Evolutionary conservation across 176 grass and related monocot species (phyloP).

Genomic region (Raddia distichophylla): DNA sequence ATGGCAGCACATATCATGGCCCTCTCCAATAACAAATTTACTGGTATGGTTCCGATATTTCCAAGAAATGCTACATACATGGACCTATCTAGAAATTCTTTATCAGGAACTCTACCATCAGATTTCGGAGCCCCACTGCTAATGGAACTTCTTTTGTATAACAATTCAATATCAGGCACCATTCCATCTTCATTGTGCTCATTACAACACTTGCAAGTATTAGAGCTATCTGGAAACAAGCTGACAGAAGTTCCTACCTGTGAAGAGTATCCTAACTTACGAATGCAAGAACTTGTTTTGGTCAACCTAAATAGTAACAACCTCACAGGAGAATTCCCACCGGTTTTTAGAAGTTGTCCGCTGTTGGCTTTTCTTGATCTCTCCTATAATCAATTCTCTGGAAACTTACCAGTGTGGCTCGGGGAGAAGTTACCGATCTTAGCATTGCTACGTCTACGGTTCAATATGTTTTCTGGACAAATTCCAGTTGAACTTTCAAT

Average conservation of each 20-base stretch:
- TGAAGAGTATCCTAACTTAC: neutral
- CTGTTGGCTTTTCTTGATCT: neutral
- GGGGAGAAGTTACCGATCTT: neutral
- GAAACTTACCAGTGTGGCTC: constrained; percentile 9
- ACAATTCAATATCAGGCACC: constrained; percentile 37
- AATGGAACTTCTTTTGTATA: neutral
- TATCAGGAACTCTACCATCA: constrained; percentile 20
- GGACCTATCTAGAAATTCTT: constrained; percentile 3
- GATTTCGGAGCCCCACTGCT: neutral
- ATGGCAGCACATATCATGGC: neutral
- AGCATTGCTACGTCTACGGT: constrained; percentile 17
- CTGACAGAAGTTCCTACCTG: constrained; percentile 23
- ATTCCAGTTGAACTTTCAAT: constrained; percentile 27
- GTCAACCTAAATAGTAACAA: constrained; percentile 37
- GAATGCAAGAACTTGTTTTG: neutral
- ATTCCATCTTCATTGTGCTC: constrained; percentile 27
- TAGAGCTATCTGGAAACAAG: constrained; percentile 34
- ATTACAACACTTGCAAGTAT: neutral
- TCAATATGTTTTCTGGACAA: constrained; percentile 40
- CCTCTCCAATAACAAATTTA: constrained; percentile 11
- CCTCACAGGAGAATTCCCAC: constrained; percentile 45
- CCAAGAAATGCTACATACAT: constrained; percentile 18
- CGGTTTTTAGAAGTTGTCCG: neutral
- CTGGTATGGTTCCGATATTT: neutral
- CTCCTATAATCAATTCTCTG: constrained; percentile 24